phyloP scores from a whole-genome alignment of 495 filamentous ascomycete genomes.

The Aspergillus wentii region DNA sequence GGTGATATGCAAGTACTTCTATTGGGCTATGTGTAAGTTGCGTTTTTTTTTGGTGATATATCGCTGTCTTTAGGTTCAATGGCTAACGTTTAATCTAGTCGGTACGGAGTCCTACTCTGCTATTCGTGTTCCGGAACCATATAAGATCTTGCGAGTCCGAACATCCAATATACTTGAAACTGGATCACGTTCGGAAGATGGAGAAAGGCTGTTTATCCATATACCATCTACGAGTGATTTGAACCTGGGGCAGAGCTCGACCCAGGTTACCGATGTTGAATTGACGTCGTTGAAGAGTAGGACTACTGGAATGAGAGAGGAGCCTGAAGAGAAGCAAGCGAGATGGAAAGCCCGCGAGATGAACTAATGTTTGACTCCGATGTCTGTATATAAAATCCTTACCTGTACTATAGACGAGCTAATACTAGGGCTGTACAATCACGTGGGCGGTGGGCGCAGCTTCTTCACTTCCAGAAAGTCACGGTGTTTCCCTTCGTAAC shows the following conservation, averaged over 20 bases:
- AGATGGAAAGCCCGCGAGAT: too few species aligned
- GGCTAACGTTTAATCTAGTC: not conserved
- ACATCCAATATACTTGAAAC: too few species aligned
- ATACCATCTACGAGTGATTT: slow-evolving; percentile 1
- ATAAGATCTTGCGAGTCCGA: slow-evolving; percentile 2
- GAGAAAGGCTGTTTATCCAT: slow-evolving; percentile 1
- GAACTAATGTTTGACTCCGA: too few species aligned
- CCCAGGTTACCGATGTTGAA: slow-evolving; percentile 1
- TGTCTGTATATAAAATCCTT: too few species aligned
- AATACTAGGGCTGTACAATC: slow-evolving; percentile 6
- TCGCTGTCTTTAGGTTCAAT: too few species aligned
- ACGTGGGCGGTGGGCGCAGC: slow-evolving; percentile 20
- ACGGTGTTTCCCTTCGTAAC: too few species aligned
- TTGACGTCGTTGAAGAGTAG: too few species aligned
- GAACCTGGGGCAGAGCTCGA: not conserved
- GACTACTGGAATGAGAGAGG: too few species aligned
- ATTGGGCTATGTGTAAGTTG: slow-evolving; percentile 3
- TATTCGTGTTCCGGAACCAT: slow-evolving; percentile 1
- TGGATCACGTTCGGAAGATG: not conserved
- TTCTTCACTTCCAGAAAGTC: too few species aligned
- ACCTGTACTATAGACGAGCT: slow-evolving; percentile 7
- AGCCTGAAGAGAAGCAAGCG: too few species aligned
- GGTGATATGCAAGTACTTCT: slow-evolving; percentile 4
- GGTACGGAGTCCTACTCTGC: slow-evolving; percentile 3
- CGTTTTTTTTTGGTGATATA: not conserved